Evolutionary conservation across 352 stramenopile species (phyloP), one percentile per base, ranked within the genome.

Genomic region (Phytophthora parvispora): DNA sequence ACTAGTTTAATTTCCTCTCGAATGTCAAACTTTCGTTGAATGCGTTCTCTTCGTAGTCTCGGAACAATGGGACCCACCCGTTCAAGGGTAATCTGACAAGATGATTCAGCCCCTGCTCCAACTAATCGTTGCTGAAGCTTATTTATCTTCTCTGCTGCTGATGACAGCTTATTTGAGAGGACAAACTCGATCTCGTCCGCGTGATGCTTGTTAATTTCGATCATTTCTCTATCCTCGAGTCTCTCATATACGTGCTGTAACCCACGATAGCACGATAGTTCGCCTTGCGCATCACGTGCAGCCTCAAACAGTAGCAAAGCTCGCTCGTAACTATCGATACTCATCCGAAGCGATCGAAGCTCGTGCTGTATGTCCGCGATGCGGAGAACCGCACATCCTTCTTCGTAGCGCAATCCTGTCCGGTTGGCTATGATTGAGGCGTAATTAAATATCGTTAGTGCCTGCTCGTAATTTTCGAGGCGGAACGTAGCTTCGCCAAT

Each of bases 181-280:
- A 72, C 76, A 67, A 92, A 90, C 60, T 91, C 84, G 25, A 95
- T 89, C 15, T 87, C 80, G 10, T 95, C 81, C 1, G 83, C 88
- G 15, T 86, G 80, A 5, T 64, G n/a, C 13, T 79, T 81, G 22
- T 85, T 87, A 2, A 65, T 60, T 9, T 74, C 40, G 1, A 67
- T 28, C 80, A 89, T 87, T 40, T 92, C 80, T 28, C 45, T 60
- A 63, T 93, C 80, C 47, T 90, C 80, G 3, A 91, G 67, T 22
- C 73, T 85, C 6, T 57, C 22, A 57, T 87, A 90, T 4, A 69
- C 53, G 2, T 55, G 53, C n/a, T 94, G 75, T 9, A 94, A 63
- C 5, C 84, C 83, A 20, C 83, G 79, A 47, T 91, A 92, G 60
- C 83, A 92, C 2, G 56, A 40, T 6, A 90, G 36, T 49, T 94